Base-by-base conservation (phyloP, 768 basidiomycete genomes). In the Trametes coccinea region DNA sequence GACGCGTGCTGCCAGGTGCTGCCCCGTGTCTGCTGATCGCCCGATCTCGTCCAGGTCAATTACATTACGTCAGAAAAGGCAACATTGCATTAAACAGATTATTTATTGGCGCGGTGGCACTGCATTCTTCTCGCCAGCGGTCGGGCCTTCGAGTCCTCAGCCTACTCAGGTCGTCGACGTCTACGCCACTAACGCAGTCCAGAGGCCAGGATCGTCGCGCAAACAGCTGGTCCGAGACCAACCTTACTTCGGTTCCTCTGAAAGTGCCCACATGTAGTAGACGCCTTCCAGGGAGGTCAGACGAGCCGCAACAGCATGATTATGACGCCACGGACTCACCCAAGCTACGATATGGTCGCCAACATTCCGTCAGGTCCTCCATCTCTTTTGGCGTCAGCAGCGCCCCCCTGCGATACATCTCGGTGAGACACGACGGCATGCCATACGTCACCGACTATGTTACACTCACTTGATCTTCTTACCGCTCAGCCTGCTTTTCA, bases 261-360 rank as follows among this genome's bases (percentile, higher is more conserved):
- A 83, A 57, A 92, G 77, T 2, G 88, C 83, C 92, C 92, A 95
- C 90, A 93, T 93, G 74, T 91, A 93, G 73, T 89, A 93, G 27
- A 91, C 88, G 53, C 83, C 88, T 89, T 64, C 33, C 47, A 47
- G 47, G 34, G 53, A 53, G 16, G 60, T 51, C 40, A 60, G 44
- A 43, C 29, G 37, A 13, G 27, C 7, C n/a, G n/a, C 60, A 37
- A 56, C 48, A 59, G 34, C 39, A 45, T 44, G 7, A 16, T 30
- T 41, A 57, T 57, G 53, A 54, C 43, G 46, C 30, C 56, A 50
- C 37, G 37, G 8, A 72, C 83, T 60, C 67, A 89, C 90, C 93
- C 33, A 95, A 62, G 68, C 89, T 92, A 66, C 92, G 78, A 70
- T 91, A 95, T 4, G 93, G 93, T 66, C 77, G 82, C 93, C 93